Percentiles rank a stretch among this genome's conserved stretches.
These are phyloP conservation scores for Lepiota subincarnata DNA, from an alignment of 768 basidiomycete genomes.

Conservation along the genomic window DNA sequence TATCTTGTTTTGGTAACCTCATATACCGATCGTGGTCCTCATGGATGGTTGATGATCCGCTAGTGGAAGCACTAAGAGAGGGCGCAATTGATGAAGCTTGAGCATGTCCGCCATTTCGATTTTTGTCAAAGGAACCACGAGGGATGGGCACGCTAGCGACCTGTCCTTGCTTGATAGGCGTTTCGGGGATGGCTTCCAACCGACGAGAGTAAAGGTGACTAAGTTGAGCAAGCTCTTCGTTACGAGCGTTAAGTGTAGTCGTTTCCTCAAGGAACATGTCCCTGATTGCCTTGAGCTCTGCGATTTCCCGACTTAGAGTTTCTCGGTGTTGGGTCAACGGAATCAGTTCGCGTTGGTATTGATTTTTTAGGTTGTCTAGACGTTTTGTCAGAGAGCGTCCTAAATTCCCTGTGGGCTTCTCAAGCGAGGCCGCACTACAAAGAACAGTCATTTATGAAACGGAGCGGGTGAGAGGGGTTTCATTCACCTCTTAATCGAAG, in stretches of 20 bases:
- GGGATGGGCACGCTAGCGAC: slow-evolving; percentile 4
- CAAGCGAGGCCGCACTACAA: slow-evolving; percentile 26
- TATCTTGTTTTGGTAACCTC: slow-evolving; percentile 42
- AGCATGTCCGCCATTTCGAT: slow-evolving; percentile 22
- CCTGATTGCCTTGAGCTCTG: slow-evolving; percentile 80
- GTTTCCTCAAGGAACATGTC: slow-evolving; percentile 91
- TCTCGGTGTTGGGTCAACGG: slow-evolving; percentile 84
- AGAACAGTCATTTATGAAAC: slow-evolving; percentile 7
- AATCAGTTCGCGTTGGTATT: slow-evolving; percentile 84
- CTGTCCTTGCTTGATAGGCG: slow-evolving; percentile 24
- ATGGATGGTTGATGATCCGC: slow-evolving; percentile 41
- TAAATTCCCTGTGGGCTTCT: slow-evolving; percentile 41
- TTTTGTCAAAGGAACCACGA: slow-evolving; percentile 25
- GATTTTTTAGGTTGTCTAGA: slow-evolving; percentile 80
- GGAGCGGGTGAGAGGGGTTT: slow-evolving; percentile 2
- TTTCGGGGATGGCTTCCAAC: slow-evolving; percentile 53
- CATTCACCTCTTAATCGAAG: slow-evolving; percentile 65
- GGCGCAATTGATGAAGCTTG: slow-evolving; percentile 28
- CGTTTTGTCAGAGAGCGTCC: slow-evolving; percentile 77
- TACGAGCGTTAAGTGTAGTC: slow-evolving; percentile 82
- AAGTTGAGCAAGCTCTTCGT: slow-evolving; percentile 89
- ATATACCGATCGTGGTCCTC: slow-evolving; percentile 41
- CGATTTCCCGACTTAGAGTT: slow-evolving; percentile 71
- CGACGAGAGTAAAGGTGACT: slow-evolving; percentile 79
- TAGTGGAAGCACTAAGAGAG: slow-evolving; percentile 41